Conservation (phyloP, 2,329 filamentous ascomycete genomes). For the Aspergillus caelatus region DNA sequence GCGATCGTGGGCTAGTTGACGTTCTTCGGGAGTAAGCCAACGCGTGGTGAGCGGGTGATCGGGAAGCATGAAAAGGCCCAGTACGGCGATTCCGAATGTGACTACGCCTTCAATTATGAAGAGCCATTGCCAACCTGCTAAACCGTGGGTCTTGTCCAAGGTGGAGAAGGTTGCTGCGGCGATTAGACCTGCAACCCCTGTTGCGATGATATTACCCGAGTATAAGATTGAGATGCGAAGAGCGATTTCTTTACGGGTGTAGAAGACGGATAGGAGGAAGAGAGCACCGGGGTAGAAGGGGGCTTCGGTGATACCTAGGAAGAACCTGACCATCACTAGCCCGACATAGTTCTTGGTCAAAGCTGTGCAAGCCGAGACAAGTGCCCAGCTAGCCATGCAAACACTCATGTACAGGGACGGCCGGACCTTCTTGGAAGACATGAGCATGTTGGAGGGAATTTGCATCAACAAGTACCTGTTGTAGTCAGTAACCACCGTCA, state of each 20-base stretch:
- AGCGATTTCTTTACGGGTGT: constrained; percentile 36
- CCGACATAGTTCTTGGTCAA: constrained; percentile 55
- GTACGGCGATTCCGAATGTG: constrained; percentile 1
- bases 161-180: constrained; percentile 20
- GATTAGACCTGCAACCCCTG: constrained; percentile 18
- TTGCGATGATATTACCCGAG: constrained; percentile 20
- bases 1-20: background rate
- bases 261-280: constrained; percentile 42
- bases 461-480: constrained; percentile 21
- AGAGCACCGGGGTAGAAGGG: constrained; percentile 56
- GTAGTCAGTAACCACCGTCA: background rate
- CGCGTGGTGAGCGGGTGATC: background rate
- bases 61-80: constrained; percentile 1
- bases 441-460: constrained; percentile 51
- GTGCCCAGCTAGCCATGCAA: constrained; percentile 61
- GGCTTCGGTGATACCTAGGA: constrained; percentile 64
- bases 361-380: constrained; percentile 60
- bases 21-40: background rate
- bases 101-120: constrained; percentile 25
- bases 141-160: constrained; percentile 14
- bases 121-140: constrained; percentile 25
- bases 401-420: constrained; percentile 55
- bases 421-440: constrained; percentile 48
- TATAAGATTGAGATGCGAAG: constrained; percentile 27
- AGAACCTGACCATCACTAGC: constrained; percentile 59